These are phyloP conservation scores for Galerina marginata DNA, from an alignment of 768 basidiomycete genomes.

Conservation along the genomic window DNA sequence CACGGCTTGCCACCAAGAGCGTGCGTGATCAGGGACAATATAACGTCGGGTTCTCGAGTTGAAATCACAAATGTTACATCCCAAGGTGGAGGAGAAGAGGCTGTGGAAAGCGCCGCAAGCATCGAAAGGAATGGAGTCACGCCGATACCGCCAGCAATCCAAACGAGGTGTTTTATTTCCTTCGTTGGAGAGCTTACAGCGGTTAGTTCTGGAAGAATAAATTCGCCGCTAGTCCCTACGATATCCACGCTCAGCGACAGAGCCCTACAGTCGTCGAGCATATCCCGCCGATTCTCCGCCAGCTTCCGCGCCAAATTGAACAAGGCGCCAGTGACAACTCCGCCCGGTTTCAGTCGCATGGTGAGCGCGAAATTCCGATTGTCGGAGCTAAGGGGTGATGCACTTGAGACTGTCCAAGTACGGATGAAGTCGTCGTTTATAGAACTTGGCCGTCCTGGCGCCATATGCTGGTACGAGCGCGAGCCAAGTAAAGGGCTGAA, in stretches of 20 bases:
- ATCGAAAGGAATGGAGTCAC: conserved; percentile 68
- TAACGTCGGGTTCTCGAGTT: conserved; percentile 57
- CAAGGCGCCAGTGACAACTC: conserved; percentile 58
- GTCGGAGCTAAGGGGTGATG: conserved; percentile 8
- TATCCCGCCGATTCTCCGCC: conserved; percentile 39
- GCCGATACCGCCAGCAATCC: conserved; percentile 69
- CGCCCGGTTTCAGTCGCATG: conserved; percentile 57
- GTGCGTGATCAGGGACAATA: conserved; percentile 46
- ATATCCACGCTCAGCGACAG: conserved; percentile 47
- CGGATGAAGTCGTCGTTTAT: conserved; percentile 67
- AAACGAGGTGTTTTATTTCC: conserved; percentile 41
- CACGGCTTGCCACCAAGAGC: conserved; percentile 22
- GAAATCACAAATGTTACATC: conserved; percentile 55
- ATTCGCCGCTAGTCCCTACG: conserved; percentile 59
- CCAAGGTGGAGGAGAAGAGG: conserved; percentile 10
- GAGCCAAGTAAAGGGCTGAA: conserved; percentile 54
- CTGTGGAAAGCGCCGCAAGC: conserved; percentile 34
- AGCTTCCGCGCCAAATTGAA: conserved; percentile 54
- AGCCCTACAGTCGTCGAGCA: conserved; percentile 41
- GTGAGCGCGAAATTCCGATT: conserved; percentile 43
- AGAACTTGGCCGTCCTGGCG: conserved; percentile 44
- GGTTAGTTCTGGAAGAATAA: conserved; percentile 36
- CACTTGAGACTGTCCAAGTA: conserved; percentile 64
- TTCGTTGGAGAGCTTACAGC: conserved; percentile 8
- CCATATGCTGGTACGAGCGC: conserved; percentile 57